Conservation (phyloP, 192 early-diverging fungal genomes). For the Dispira simplex region DNA sequence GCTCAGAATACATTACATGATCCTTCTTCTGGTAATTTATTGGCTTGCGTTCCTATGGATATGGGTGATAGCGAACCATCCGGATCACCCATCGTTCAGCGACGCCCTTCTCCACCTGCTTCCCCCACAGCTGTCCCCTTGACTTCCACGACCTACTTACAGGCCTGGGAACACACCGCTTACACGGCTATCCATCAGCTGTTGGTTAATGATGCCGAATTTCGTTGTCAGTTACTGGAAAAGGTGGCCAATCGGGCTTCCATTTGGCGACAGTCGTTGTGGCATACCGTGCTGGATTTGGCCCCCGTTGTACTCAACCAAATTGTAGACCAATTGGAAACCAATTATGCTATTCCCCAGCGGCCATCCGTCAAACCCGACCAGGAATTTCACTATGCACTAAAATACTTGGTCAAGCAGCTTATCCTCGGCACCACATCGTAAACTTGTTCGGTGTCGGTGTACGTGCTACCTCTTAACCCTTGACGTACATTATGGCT, state of each 20-base stretch:
- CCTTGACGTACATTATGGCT: too few relatives aligned
- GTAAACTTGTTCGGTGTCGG: too few relatives aligned
- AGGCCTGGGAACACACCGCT: not conserved
- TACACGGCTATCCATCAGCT: not conserved
- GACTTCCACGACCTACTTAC: not conserved
- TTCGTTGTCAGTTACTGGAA: not conserved
- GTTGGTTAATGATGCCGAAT: not conserved
- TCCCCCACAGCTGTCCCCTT: not conserved
- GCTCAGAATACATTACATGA: not conserved
- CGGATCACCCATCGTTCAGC: not conserved
- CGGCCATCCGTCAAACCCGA: conserved; percentile 2
- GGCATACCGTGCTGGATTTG: conserved; percentile 1
- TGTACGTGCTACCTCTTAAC: too few relatives aligned
- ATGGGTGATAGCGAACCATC: not conserved
- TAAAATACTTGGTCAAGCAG: not conserved
- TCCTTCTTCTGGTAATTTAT: too few relatives aligned
- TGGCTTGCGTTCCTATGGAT: not conserved
- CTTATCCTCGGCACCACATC: not conserved
- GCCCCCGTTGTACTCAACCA: not conserved
- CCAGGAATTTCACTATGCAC: conserved; percentile 1
- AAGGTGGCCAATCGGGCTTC: not conserved
- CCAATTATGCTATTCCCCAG: not conserved
- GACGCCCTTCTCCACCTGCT: not conserved
- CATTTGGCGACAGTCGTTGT: conserved; percentile 3
- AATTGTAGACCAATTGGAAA: not conserved